Conservation (phyloP, 768 basidiomycete genomes). For the Neoboletus brunneissimus region DNA sequence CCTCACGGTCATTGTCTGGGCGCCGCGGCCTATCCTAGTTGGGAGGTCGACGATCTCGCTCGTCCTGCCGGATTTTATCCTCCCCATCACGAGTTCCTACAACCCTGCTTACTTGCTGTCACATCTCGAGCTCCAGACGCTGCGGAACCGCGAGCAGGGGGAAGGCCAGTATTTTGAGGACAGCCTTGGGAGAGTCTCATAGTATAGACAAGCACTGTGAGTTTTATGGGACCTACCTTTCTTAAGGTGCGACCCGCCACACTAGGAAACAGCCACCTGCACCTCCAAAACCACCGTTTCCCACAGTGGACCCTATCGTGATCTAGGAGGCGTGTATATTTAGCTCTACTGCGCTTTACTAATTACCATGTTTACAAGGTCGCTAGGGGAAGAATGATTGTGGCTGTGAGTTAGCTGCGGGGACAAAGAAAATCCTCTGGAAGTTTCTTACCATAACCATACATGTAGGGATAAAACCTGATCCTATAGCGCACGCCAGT, state of each 20-base stretch:
- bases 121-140: conserved; percentile 36
- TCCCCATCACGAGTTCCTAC: conserved; percentile 30
- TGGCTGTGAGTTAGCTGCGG: too few species aligned
- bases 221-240: conserved; percentile 54
- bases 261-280: conserved; percentile 81
- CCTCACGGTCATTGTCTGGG: conserved; percentile 22
- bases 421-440: too few species aligned
- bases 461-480: too few species aligned
- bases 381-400: too few species aligned
- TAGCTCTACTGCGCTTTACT: conserved; percentile 77
- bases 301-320: conserved; percentile 86
- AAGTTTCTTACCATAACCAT: too few species aligned
- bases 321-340: conserved; percentile 94
- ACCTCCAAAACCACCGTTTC: conserved; percentile 65
- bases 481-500: too few species aligned
- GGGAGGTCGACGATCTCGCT: conserved; percentile 24
- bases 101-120: conserved; percentile 34
- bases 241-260: conserved; percentile 92
- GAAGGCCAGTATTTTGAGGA: conserved; percentile 47
- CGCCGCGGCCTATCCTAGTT: conserved; percentile 24
- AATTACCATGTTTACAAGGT: too few species aligned
- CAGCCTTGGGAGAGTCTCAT: conserved; percentile 38
- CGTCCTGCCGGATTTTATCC: conserved; percentile 13
- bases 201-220: conserved; percentile 4
- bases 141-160: conserved; percentile 21